Evolutionary conservation across 1,139 yeast genomes (phyloP), one percentile per base, ranked within the genome.

Genomic region (Geotrichum bryndzae): DNA sequence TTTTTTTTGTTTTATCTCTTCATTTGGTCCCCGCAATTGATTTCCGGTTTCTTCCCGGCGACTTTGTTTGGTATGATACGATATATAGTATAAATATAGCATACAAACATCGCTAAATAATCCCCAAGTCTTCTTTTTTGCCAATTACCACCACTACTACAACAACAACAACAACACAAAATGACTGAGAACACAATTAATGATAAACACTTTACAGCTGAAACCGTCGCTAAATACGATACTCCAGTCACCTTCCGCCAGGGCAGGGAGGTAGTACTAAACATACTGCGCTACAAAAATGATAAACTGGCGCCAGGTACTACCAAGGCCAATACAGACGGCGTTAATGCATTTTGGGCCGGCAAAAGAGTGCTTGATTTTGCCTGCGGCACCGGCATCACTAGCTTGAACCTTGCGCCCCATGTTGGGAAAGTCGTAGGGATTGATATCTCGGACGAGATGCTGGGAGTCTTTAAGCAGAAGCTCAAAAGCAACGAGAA

Each of bases 231-330:
- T 15, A 35, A 33, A 46, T 53, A 53, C 18, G 56, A 53, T 35
- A 35, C 56, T 5, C 13, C 31, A 5, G 46, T 27, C 1, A 13
- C 33, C n/a, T 2, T 18, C 0, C 46, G 25, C 31, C 35, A 23
- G n/a, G 56, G 56, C 48, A 8, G 23, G n/a, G 27, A 33, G 5
- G 41, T 53, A 7, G 56, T 45, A 18, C 13, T 2, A 35, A 35
- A 33, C 27, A 38, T 53, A 6, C n/a, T 53, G 29, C 45, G 31
- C 13, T 59, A 83, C 80, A 69, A 82, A 79, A 57, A 72, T 84
- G 69, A 79, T 41, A 57, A 23, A 60, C 57, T n/a, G 56, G 64
- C 11, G 63, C 63, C n/a, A 53, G 59, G 3, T 57, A 59, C n/a
- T 51, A 61, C 25, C 56, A 62, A 5, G 61, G 58, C 41, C 51